Conservation (phyloP, 768 basidiomycete genomes). For the Lactifluus subvellereus region DNA sequence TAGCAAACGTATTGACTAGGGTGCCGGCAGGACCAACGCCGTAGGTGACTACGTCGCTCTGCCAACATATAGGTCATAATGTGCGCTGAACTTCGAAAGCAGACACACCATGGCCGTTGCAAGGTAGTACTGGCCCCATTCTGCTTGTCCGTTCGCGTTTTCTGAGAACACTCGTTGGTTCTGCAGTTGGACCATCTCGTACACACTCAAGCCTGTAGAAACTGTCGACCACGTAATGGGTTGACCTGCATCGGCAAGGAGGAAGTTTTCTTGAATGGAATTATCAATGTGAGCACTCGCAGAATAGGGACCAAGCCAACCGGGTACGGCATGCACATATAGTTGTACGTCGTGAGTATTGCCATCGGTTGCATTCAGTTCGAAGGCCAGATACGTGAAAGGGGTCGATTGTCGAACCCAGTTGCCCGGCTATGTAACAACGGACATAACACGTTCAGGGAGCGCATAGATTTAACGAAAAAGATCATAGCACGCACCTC, state of each 20-base stretch:
- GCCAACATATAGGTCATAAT: not conserved
- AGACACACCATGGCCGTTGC: slow-evolving; percentile 8
- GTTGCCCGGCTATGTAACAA: slow-evolving; percentile 5
- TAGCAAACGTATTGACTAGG: slow-evolving; percentile 2
- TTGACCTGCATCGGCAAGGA: not conserved
- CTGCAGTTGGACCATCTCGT: not conserved
- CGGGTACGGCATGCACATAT: slow-evolving; percentile 30
- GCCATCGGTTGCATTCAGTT: slow-evolving; percentile 27
- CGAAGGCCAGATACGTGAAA: slow-evolving; percentile 31
- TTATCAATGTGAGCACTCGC: not conserved
- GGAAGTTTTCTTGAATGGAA: not conserved
- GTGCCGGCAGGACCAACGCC: not conserved
- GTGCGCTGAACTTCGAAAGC: not conserved
- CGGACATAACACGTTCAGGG: not conserved
- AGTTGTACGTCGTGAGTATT: slow-evolving; percentile 28
- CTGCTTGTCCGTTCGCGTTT: slow-evolving; percentile 5
- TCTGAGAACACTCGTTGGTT: slow-evolving; percentile 5
- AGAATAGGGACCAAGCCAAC: slow-evolving; percentile 18
- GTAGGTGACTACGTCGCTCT: slow-evolving; percentile 3
- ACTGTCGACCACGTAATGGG: slow-evolving; percentile 1
- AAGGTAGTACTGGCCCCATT: slow-evolving; percentile 16
- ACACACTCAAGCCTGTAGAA: slow-evolving; percentile 7
- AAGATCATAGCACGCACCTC: slow-evolving; percentile 7
- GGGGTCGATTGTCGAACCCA: slow-evolving; percentile 30
- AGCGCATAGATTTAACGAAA: not conserved